Percentiles rank a stretch among this genome's conserved stretches.
phyloP scores from a whole-genome alignment of 75 land plant species.

The Ceratopteris richardii region DNA sequence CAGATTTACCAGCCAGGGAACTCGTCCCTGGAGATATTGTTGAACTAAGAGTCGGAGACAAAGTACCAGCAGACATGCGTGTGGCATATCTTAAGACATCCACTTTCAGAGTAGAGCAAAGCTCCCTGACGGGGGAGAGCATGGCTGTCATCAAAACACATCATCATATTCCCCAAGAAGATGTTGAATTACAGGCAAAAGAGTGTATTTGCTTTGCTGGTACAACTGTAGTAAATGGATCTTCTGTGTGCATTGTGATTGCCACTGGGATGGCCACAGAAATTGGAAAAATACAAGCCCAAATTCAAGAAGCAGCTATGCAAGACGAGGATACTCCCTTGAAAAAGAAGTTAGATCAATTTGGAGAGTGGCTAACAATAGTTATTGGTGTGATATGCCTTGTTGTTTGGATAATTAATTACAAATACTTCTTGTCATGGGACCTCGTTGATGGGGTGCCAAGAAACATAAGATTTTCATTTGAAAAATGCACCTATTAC shows the following conservation, averaged over 20 bases:
- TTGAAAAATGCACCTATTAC: constrained; percentile 81
- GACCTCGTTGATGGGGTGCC: constrained; percentile 61
- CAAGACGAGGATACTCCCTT: constrained; percentile 70
- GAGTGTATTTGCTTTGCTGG: constrained; percentile 86
- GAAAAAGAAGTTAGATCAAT: constrained; percentile 82
- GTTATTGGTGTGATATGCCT: constrained; percentile 63
- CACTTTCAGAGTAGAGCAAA: too few species aligned
- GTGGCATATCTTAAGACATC: constrained; percentile 40
- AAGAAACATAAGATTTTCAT: constrained; percentile 53
- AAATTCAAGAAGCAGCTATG: constrained; percentile 76
- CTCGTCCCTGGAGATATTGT: constrained; percentile 94
- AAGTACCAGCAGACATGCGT: constrained; percentile 89
- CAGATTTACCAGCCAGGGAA: constrained; percentile 67
- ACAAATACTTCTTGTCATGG: constrained; percentile 66
- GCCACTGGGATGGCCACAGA: constrained; percentile 77
- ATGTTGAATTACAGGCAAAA: constrained; percentile 55
- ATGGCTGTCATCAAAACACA: constrained; percentile 50
- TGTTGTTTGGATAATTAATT: constrained; percentile 73
- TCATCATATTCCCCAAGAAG: constrained; percentile 33
- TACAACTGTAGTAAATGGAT: constrained; percentile 76
- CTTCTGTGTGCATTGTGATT: constrained; percentile 50
- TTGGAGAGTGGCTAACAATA: constrained; percentile 57
- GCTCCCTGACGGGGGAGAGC: too few species aligned
- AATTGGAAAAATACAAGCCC: constrained; percentile 76
- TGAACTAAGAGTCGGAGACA: too few species aligned